Percentiles rank a stretch among this genome's conserved stretches.
Conservation (phyloP, 768 basidiomycete species). For the Cystobasidium ongulense region DNA sequence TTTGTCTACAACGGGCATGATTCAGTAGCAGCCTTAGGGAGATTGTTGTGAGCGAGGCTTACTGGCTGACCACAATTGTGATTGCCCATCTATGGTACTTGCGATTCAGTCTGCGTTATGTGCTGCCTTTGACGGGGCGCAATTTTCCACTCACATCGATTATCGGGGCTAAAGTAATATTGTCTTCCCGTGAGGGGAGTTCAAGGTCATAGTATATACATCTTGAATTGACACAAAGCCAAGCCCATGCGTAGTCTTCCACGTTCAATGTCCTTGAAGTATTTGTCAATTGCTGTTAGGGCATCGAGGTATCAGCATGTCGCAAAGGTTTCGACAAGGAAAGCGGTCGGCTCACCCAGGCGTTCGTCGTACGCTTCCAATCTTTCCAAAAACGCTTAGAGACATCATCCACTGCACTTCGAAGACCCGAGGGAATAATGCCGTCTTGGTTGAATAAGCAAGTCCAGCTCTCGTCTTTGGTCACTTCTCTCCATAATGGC, state of each 20-base stretch:
- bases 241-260: constrained; percentile 72
- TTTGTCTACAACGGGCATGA: constrained; percentile 45
- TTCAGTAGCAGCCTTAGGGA: constrained; percentile 47
- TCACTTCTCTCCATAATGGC: constrained; percentile 54
- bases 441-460: constrained; percentile 46
- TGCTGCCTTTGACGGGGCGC: not conserved
- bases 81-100: constrained; percentile 32
- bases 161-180: constrained; percentile 78
- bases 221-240: constrained; percentile 83
- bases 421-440: constrained; percentile 52
- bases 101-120: not conserved
- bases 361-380: constrained; percentile 47
- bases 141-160: constrained; percentile 59
- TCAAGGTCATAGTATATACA: constrained; percentile 67
- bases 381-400: constrained; percentile 54
- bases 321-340: no score
- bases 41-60: constrained; percentile 47
- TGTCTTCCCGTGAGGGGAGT: constrained; percentile 53
- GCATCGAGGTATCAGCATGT: no score
- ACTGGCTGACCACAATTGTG: constrained; percentile 35
- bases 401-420: constrained; percentile 49
- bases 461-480: constrained; percentile 31
- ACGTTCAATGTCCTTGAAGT: constrained; percentile 34
- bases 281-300: no score
- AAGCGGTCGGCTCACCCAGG: constrained; percentile 42